These are phyloP conservation scores for Coccomyxa sp. DNA, from an alignment of 139 green algal genomes.

Conservation along the genomic window DNA sequence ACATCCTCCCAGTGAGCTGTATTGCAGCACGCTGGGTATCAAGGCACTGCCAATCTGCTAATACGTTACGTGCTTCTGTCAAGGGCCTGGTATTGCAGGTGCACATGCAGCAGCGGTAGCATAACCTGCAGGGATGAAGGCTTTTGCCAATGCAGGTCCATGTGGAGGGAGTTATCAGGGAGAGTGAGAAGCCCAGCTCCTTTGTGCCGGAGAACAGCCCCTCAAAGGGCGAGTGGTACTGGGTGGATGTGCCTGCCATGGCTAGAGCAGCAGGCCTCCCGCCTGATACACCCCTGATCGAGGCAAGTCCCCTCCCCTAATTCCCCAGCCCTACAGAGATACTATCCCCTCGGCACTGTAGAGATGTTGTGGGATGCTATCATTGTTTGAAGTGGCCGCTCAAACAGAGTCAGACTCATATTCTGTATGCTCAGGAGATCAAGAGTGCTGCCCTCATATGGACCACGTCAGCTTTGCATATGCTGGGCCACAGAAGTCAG, in stretches of 20 bases:
- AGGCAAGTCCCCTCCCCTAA: conserved; percentile 8
- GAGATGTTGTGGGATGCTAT: background rate
- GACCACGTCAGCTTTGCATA: background rate
- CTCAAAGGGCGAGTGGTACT: conserved; percentile 49
- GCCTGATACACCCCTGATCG: conserved; percentile 44
- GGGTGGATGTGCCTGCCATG: conserved; percentile 57
- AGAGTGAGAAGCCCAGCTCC: conserved; percentile 51
- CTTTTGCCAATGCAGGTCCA: conserved; percentile 24
- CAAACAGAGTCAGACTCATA: background rate
- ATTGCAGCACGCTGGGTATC: background rate
- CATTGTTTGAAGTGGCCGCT: background rate
- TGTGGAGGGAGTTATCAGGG: conserved; percentile 56
- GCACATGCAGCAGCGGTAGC: background rate
- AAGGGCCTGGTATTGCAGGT: background rate
- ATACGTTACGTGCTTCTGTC: no score
- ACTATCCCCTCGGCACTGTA: background rate
- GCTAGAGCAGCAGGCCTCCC: conserved; percentile 38
- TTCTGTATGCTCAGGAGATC: background rate
- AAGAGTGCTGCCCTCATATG: background rate
- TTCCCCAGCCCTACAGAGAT: background rate
- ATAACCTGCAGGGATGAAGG: no score
- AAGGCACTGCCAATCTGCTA: background rate
- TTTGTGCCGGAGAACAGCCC: conserved; percentile 74
- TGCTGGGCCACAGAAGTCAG: background rate
- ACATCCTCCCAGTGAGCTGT: background rate